Percentiles rank a stretch among this genome's conserved stretches.
Evolutionary conservation across 305 asterid species (phyloP).

Genomic region (Fraxinus velutina): DNA sequence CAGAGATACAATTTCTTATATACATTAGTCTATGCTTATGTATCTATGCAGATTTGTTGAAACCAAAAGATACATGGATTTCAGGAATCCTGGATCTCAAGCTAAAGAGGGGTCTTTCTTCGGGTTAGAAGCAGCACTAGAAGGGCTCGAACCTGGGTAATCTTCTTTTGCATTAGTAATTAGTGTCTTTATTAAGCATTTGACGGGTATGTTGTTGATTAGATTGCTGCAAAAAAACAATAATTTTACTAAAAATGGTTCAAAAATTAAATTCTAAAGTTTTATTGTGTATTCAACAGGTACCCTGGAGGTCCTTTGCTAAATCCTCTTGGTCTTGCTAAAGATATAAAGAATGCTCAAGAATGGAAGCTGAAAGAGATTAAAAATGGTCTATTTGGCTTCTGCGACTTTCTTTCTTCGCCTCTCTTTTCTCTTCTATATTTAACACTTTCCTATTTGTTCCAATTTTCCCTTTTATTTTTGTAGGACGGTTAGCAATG

Average conservation of each 20-base stretch:
- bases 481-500: constrained; percentile 80
- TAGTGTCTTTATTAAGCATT: neutral
- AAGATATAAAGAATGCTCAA: constrained; percentile 74
- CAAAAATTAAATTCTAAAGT: neutral
- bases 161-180: neutral
- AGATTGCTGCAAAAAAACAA: neutral
- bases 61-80: constrained; percentile 86
- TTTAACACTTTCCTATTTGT: neutral
- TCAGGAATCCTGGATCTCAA: constrained; percentile 69
- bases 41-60: constrained; percentile 57
- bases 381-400: constrained; percentile 55
- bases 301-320: constrained; percentile 91
- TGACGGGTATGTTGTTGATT: neutral
- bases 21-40: neutral
- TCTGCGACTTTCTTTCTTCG: neutral
- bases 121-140: constrained; percentile 68
- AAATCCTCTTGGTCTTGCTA: constrained; percentile 83
- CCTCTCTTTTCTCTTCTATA: neutral
- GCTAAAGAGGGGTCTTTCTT: constrained; percentile 67
- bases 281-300: constrained; percentile 30
- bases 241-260: neutral
- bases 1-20: neutral
- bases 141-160: constrained; percentile 82
- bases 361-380: constrained; percentile 90
- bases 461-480: neutral